Percentiles rank a stretch among this genome's conserved stretches.
Conservation (phyloP, 164 flowering plant genomes). For the Magnolia sinica region DNA sequence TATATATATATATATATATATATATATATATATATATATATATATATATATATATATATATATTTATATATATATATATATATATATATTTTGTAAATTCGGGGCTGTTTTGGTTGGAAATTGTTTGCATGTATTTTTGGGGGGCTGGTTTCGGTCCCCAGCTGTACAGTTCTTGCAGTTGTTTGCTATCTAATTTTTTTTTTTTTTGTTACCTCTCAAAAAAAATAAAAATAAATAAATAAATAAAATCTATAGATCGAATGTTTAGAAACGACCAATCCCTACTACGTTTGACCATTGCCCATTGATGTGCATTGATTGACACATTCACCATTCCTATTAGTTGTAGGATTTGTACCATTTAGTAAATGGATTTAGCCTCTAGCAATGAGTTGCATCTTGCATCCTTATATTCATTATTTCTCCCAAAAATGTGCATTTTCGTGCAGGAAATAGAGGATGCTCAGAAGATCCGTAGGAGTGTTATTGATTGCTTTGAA, state of each 20-base stretch:
- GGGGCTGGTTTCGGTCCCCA: too few relatives aligned
- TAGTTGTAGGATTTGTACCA: not conserved
- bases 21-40: too few relatives aligned
- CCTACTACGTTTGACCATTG: not conserved
- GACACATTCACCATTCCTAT: not conserved
- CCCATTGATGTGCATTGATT: not conserved
- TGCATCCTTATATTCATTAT: not conserved
- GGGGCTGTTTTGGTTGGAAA: too few relatives aligned
- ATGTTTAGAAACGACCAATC: not conserved
- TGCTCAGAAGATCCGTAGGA: conserved; percentile 74
- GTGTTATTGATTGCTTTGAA: conserved; percentile 79
- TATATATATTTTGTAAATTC: too few relatives aligned
- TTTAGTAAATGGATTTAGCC: not conserved
- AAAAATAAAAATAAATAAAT: not conserved
- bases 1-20: too few relatives aligned
- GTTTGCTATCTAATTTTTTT: too few relatives aligned
- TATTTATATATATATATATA: too few relatives aligned
- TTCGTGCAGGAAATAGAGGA: conserved; percentile 81
- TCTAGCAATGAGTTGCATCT: not conserved
- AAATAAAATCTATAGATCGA: not conserved
- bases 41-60: too few relatives aligned
- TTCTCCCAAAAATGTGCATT: not conserved
- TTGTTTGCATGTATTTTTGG: too few relatives aligned
- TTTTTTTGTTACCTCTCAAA: not conserved
- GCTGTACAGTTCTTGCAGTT: not conserved